Evolutionary conservation across 148 eudicot species (phyloP).

Genomic region (Beta vulgaris): DNA sequence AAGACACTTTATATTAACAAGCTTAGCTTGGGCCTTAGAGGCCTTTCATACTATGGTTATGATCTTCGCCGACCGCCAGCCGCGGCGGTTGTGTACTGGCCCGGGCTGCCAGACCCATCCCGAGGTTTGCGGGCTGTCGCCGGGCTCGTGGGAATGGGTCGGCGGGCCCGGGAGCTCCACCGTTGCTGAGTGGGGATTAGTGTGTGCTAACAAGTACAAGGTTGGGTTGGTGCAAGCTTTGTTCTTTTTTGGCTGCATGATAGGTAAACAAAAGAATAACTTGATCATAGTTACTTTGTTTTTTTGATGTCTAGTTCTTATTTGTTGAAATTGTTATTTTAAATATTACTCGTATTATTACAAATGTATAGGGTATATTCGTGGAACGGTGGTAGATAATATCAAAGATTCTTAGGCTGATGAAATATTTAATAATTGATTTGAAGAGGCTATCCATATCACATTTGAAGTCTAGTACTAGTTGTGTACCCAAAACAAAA

Average conservation of each 20-base stretch:
- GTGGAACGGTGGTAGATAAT: no score
- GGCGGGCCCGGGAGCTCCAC: slow-evolving; percentile 48
- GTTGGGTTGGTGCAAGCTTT: slow-evolving; percentile 81
- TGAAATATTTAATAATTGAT: no score
- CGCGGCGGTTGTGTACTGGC: slow-evolving; percentile 57
- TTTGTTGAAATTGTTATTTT: not conserved
- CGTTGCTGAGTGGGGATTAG: slow-evolving; percentile 70
- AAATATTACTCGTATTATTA: no score
- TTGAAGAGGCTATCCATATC: no score
- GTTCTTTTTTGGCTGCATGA: slow-evolving; percentile 84
- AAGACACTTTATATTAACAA: slow-evolving; percentile 63
- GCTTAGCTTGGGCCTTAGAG: slow-evolving; percentile 91
- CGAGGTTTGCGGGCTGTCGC: slow-evolving; percentile 40
- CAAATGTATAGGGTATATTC: no score
- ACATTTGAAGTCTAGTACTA: no score
- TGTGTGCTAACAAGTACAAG: slow-evolving; percentile 71
- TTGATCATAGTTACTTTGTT: not conserved
- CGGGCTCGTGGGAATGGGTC: slow-evolving; percentile 76
- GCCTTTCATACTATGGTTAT: slow-evolving; percentile 94
- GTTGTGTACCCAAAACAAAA: no score
- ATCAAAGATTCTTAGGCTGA: no score
- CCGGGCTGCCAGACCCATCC: slow-evolving; percentile 24
- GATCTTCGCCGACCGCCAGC: slow-evolving; percentile 89
- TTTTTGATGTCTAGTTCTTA: not conserved
- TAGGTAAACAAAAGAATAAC: slow-evolving; percentile 38